Evolutionary conservation across 164 flowering plant genomes (phyloP).

Genomic region (Magnolia officinalis): DNA sequence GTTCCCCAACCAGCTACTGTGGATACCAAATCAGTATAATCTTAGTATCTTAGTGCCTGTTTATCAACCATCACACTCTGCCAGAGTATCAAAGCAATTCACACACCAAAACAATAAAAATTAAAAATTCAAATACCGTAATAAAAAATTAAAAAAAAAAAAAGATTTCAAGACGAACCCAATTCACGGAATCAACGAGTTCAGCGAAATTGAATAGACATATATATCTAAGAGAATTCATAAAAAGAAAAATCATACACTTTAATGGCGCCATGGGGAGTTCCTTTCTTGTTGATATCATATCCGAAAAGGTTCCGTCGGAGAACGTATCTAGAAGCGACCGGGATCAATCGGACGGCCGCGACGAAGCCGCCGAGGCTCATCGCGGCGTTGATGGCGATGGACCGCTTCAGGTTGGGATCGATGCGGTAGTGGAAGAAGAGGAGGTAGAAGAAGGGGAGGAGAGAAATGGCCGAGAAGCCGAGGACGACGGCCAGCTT

Average conservation of each 20-base stretch:
- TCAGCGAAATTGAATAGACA: neutral
- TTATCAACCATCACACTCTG: neutral
- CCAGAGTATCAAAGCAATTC: neutral
- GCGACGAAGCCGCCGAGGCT: constrained; percentile 64
- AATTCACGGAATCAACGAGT: neutral
- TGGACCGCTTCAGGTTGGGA: constrained; percentile 48
- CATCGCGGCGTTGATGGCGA: constrained; percentile 54
- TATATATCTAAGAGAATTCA: neutral
- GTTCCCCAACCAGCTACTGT: too few relatives aligned
- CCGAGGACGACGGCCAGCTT: constrained; percentile 35
- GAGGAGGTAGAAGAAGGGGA: constrained; percentile 52
- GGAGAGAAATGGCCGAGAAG: constrained; percentile 27
- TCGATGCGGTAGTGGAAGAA: constrained; percentile 62
- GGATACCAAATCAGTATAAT: too few relatives aligned
- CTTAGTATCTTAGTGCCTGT: too few relatives aligned
- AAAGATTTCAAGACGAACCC: too few relatives aligned
- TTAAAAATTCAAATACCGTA: neutral
- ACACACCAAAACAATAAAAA: neutral
- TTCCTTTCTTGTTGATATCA: constrained; percentile 88
- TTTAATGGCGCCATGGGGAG: constrained; percentile 75
- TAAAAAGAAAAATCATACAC: constrained; percentile 40
- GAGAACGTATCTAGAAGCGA: constrained; percentile 63
- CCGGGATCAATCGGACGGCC: constrained; percentile 63
- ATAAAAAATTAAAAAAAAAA: too few relatives aligned
- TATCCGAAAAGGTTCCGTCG: constrained; percentile 70